Conservation (phyloP, 176 grass and related monocot species). For the Carex littledalei region DNA sequence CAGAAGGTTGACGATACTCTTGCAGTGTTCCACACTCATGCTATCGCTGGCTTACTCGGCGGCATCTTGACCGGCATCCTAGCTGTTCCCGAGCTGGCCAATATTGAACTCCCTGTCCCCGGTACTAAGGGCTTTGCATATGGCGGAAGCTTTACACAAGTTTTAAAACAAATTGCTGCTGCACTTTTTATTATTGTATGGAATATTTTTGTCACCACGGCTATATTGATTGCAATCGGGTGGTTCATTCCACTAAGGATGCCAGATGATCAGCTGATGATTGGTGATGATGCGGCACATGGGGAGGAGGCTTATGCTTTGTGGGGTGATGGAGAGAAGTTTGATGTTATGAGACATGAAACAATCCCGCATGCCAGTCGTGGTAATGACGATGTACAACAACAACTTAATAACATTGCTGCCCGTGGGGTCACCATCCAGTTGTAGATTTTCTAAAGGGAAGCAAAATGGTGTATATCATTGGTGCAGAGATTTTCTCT, state of each 20-base stretch:
- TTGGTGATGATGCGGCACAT: slow-evolving; percentile 64
- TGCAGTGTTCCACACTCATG: slow-evolving; percentile 69
- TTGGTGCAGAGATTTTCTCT: slow-evolving; percentile 1
- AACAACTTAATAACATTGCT: slow-evolving; percentile 26
- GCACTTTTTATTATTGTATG: slow-evolving; percentile 54
- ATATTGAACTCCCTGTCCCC: slow-evolving; percentile 28
- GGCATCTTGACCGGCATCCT: slow-evolving; percentile 57
- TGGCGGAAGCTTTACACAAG: slow-evolving; percentile 41
- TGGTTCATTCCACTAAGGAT: slow-evolving; percentile 62
- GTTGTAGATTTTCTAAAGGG: slow-evolving; percentile 24
- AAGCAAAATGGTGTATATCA: background rate
- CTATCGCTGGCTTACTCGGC: slow-evolving; percentile 48
- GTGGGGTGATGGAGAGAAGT: slow-evolving; percentile 68
- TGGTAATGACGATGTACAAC: slow-evolving; percentile 25
- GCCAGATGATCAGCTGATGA: slow-evolving; percentile 58
- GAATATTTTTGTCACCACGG: slow-evolving; percentile 54
- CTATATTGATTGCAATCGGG: slow-evolving; percentile 44
- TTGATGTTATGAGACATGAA: slow-evolving; percentile 41
- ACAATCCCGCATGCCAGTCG: slow-evolving; percentile 22
- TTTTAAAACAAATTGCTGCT: slow-evolving; percentile 53
- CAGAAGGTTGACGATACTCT: slow-evolving; percentile 74
- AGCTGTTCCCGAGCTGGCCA: slow-evolving; percentile 43
- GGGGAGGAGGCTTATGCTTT: slow-evolving; percentile 81
- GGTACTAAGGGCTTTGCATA: slow-evolving; percentile 43
- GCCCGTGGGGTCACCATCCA: slow-evolving; percentile 55